Percentiles rank a stretch among this genome's conserved stretches.
Conservation (phyloP, 2,329 filamentous ascomycete genomes). For the Sclerotinia glacialis region DNA sequence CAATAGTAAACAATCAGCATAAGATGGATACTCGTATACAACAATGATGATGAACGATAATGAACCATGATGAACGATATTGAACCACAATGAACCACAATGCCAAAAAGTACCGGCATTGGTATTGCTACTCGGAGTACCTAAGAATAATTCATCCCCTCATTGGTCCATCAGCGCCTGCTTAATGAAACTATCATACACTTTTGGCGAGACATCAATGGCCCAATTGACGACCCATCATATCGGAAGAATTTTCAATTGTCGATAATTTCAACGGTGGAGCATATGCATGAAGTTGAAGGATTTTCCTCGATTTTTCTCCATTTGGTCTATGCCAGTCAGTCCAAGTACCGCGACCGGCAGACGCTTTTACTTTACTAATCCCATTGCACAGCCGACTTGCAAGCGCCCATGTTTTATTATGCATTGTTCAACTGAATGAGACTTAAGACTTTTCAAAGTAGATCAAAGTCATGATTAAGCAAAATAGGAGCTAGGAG, state of each 20-base stretch:
- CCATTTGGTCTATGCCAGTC: too few species aligned
- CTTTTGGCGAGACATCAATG: neutral
- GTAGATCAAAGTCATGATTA: constrained; percentile 1
- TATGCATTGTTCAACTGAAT: constrained; percentile 1
- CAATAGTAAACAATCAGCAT: too few species aligned
- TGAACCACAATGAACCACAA: neutral
- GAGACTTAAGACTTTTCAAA: neutral
- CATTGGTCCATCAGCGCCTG: constrained; percentile 30
- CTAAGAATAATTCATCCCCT: neutral
- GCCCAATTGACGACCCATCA: constrained; percentile 12
- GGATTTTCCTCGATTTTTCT: too few species aligned
- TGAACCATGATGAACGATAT: neutral
- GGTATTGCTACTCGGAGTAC: neutral
- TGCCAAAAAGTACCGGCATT: neutral
- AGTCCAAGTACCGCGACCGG: constrained; percentile 28
- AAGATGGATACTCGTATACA: neutral
- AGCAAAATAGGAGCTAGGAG: neutral
- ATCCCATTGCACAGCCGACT: constrained; percentile 32
- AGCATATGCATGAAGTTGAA: too few species aligned
- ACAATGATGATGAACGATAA: neutral
- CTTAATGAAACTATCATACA: constrained; percentile 28
- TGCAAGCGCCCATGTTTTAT: constrained; percentile 28
- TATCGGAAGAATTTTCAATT: neutral
- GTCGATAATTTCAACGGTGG: constrained; percentile 16
- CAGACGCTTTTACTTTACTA: constrained; percentile 25